Percentiles rank a stretch among this genome's conserved stretches.
Conservation (phyloP, 805 yeast genomes). For the Metschnikowia sp. region DNA sequence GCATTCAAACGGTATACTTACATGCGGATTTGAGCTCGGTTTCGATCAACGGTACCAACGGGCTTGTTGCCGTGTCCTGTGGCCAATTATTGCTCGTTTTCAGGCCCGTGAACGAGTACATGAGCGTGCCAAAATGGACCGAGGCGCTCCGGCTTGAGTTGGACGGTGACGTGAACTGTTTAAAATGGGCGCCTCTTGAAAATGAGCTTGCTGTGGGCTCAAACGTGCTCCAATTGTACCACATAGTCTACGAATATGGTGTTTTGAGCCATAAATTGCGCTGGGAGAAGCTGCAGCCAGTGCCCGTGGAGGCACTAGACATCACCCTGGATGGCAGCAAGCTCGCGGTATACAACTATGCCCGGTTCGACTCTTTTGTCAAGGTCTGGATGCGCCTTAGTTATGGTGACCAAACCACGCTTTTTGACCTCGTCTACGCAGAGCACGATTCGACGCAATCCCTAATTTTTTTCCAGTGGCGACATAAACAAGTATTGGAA, state of each 20-base stretch:
- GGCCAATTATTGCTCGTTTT: constrained; percentile 44
- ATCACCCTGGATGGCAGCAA: constrained; percentile 67
- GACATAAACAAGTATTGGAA: constrained; percentile 22
- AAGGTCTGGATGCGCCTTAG: constrained; percentile 77
- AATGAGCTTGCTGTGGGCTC: constrained; percentile 65
- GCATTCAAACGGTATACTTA: constrained; percentile 75
- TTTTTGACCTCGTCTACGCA: constrained; percentile 67
- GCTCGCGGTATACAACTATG: constrained; percentile 55
- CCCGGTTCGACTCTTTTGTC: constrained; percentile 60
- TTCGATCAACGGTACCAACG: constrained; percentile 58
- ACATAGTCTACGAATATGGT: constrained; percentile 47
- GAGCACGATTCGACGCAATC: constrained; percentile 51
- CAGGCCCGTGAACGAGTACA: constrained; percentile 54
- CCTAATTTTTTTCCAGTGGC: constrained; percentile 47
- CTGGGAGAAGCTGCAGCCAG: constrained; percentile 56
- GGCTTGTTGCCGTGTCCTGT: constrained; percentile 54
- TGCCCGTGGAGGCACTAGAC: constrained; percentile 53
- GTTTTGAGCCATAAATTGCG: constrained; percentile 28
- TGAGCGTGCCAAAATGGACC: constrained; percentile 46
- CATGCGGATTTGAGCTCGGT: constrained; percentile 64
- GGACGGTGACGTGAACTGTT: constrained; percentile 20
- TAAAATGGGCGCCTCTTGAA: constrained; percentile 53
- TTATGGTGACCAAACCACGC: constrained; percentile 53
- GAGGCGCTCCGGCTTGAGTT: constrained; percentile 22
- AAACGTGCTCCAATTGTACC: constrained; percentile 50